Percentiles rank a stretch among this genome's conserved stretches.
Conservation (phyloP, 345 rosid species). For the Toxicodendron radicans region DNA sequence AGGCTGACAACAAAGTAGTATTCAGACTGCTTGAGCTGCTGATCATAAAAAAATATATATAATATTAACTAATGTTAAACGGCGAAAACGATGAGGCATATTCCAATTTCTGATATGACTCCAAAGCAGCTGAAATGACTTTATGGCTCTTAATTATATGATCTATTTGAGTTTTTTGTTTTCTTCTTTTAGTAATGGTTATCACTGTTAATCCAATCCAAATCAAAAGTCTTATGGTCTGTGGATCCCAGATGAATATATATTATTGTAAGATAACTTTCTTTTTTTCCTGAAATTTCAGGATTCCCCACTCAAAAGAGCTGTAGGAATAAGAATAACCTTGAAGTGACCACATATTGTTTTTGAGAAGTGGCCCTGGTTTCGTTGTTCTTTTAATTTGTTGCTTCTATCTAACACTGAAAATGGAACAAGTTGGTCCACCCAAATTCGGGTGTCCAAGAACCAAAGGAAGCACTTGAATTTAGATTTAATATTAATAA, state of each 20-base stretch:
- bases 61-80: too few species aligned
- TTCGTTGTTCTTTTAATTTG: not conserved
- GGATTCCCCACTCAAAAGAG: not conserved
- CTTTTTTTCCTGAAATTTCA: not conserved
- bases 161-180: not conserved
- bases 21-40: not conserved
- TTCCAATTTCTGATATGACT: not conserved
- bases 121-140: not conserved
- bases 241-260: conserved; percentile 1
- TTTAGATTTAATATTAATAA: not conserved
- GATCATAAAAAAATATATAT: not conserved
- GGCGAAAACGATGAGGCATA: not conserved
- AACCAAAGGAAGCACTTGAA: not conserved
- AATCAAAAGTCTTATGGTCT: not conserved
- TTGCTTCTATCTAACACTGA: not conserved
- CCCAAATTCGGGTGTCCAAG: not conserved
- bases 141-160: not conserved
- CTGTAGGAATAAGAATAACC: not conserved
- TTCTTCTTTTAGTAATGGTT: not conserved
- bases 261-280: not conserved
- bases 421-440: conserved; percentile 8
- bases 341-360: not conserved
- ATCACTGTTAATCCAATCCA: not conserved
- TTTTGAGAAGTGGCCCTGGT: not conserved
- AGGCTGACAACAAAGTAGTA: too few species aligned